Evolutionary conservation across 148 eudicot genomes (phyloP), one percentile per base, ranked within the genome.

Genomic region (Nepenthes gracilis): DNA sequence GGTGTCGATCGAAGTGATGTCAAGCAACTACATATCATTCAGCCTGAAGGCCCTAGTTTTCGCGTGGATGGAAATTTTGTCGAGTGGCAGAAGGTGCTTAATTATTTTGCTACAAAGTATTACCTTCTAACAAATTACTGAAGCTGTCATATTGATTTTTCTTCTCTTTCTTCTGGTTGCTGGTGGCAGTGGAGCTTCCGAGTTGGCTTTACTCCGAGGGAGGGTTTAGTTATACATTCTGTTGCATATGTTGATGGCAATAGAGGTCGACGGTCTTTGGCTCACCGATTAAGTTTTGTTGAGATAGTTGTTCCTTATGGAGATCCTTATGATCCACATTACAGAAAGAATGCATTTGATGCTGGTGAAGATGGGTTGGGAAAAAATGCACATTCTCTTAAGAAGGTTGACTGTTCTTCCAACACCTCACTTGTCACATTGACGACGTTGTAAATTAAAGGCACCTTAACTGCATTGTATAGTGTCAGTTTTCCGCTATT

Each of bases 241-340:
- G 80, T 89, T 61, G 99, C 95, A 23, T 94, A 94, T 85, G 88
- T 89, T 74, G 99, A 94, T 86, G 97, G 95, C 47, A 89, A 85
- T 70, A 68, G 99, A 64, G 99, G 97, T 53, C 80, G 90, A 71
- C 83, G 99, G 62, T 85, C 97, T 65, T 84, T 94, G 58, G 99
- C 99, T 38, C 95, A 89, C 62, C 85, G 97, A 75, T 69, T 94
- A 75, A 94, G 97, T 70, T 86, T 94, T 80, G 99, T 94, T 72
- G 99, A 94, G 80, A 94, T 94, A 97, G 99, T 94, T 67, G 97
- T 93, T 55, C 99, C 99, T 33, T 93, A 88, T 76, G 98, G 98
- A 47, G 98, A 93, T 81, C 96, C 98, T 50, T 86, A 89, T 76
- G 99, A 89, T 58, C 99, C 99, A 43, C 99, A 93, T 77, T 93